These are phyloP conservation scores for Limonium bicolor DNA, from an alignment of 148 eudicot genomes.

Conservation along the genomic window DNA sequence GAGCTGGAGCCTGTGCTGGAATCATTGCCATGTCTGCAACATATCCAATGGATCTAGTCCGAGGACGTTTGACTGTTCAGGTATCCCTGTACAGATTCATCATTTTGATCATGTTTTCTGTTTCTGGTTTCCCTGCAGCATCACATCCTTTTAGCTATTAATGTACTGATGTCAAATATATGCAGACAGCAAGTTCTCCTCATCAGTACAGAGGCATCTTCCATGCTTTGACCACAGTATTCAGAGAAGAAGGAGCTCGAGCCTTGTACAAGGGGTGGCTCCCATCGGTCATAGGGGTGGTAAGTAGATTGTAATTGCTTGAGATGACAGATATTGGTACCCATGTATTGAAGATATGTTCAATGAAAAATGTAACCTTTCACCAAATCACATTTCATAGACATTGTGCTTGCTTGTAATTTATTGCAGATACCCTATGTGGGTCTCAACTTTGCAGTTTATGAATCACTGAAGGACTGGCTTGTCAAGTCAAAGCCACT, in stretches of 20 bases:
- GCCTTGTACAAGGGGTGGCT: slow-evolving; percentile 92
- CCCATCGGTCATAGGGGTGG: slow-evolving; percentile 98
- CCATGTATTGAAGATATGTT: no score
- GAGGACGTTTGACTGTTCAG: slow-evolving; percentile 92
- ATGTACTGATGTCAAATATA: no score
- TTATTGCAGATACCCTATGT: slow-evolving; percentile 61
- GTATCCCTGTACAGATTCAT: slow-evolving; percentile 15
- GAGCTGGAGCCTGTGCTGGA: slow-evolving; percentile 96
- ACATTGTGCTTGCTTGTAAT: slow-evolving; percentile 27
- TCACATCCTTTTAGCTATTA: no score
- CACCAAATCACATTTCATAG: no score
- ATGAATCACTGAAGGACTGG: slow-evolving; percentile 81
- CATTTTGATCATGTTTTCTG: no score
- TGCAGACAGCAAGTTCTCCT: slow-evolving; percentile 77
- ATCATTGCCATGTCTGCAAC: slow-evolving; percentile 96
- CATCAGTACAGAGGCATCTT: slow-evolving; percentile 68
- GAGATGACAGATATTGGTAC: no score
- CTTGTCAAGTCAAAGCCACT: slow-evolving; percentile 45
- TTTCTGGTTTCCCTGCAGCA: no score
- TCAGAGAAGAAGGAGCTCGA: slow-evolving; percentile 70
- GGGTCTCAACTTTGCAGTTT: slow-evolving; percentile 87
- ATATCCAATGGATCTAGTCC: slow-evolving; percentile 92
- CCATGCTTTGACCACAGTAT: slow-evolving; percentile 66
- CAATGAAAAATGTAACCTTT: no score
- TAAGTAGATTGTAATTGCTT: slow-evolving; percentile 23